These are phyloP conservation scores for Ophiostoma quercus DNA, from an alignment of 2,329 filamentous ascomycete species.

Conservation along the genomic window DNA sequence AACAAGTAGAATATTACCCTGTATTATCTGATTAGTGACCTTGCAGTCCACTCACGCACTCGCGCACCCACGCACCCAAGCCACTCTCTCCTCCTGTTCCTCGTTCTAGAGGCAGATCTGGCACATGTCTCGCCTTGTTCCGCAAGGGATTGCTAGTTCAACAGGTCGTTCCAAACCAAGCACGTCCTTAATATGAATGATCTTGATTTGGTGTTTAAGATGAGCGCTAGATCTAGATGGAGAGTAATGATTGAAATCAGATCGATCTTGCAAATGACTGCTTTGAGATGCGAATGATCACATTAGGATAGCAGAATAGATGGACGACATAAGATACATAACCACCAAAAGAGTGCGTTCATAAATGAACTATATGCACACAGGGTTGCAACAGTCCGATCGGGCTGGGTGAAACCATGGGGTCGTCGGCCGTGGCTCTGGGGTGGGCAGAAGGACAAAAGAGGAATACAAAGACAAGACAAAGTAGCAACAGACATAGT, in stretches of 20 bases:
- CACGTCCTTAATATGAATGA: background rate
- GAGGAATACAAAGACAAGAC: background rate
- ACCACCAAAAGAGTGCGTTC: background rate
- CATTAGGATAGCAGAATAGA: no score
- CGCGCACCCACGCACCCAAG: no score
- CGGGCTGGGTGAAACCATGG: conserved; percentile 9
- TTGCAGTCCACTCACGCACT: no score
- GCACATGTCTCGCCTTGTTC: conserved; percentile 14
- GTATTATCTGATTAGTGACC: no score
- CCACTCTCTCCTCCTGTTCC: background rate
- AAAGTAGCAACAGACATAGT: background rate
- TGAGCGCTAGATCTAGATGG: background rate
- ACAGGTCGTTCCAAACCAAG: background rate
- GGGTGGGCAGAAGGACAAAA: background rate
- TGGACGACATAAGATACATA: background rate
- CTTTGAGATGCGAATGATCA: no score
- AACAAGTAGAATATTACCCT: no score
- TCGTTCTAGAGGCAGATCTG: background rate
- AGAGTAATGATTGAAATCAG: no score
- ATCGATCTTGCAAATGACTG: background rate
- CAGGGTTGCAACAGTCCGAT: conserved; percentile 2
- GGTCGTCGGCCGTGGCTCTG: conserved; percentile 6
- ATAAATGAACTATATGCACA: background rate
- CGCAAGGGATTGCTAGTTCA: conserved; percentile 10
- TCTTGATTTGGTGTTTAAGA: background rate